phyloP scores from a whole-genome alignment of 176 grass and related monocot species.

The Alloteropsis semialata region DNA sequence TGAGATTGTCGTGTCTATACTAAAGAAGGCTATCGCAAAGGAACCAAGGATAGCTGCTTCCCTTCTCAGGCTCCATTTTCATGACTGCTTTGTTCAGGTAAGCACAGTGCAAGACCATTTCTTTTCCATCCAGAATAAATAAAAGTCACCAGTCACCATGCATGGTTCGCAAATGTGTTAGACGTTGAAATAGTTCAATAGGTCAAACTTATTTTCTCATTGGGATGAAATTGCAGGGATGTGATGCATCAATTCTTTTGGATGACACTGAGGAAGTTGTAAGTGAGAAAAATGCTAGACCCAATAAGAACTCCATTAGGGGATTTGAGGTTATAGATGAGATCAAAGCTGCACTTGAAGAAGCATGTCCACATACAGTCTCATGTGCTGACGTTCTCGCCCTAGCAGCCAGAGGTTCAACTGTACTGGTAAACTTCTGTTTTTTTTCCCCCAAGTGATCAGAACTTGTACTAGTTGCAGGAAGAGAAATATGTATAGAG shows the following conservation, averaged over 20 bases:
- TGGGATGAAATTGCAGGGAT: conserved; percentile 54
- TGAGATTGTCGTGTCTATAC: conserved; percentile 60
- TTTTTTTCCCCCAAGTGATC: not conserved
- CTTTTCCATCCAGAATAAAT: not conserved
- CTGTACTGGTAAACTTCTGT: conserved; percentile 43
- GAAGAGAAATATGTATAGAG: not conserved
- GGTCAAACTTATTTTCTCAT: too few species aligned
- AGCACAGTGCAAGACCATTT: not conserved
- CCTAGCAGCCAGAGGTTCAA: conserved; percentile 74
- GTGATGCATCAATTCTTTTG: conserved; percentile 71
- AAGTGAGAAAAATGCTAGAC: conserved; percentile 66
- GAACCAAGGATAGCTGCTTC: conserved; percentile 63
- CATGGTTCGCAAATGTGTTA: not conserved
- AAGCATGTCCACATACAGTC: conserved; percentile 68
- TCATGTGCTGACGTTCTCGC: conserved; percentile 77
- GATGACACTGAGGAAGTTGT: conserved; percentile 49
- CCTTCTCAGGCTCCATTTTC: conserved; percentile 75
- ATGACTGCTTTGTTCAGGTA: conserved; percentile 88
- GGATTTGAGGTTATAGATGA: conserved; percentile 82
- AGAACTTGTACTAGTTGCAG: not conserved
- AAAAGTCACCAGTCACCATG: not conserved
- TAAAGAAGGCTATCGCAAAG: conserved; percentile 60
- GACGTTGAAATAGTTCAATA: too few species aligned
- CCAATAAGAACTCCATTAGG: conserved; percentile 78
- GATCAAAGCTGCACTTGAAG: conserved; percentile 73